Evolutionary conservation across 805 yeast genomes (phyloP), one percentile per base, ranked within the genome.

Genomic region (Diddensiella transvaalensis): DNA sequence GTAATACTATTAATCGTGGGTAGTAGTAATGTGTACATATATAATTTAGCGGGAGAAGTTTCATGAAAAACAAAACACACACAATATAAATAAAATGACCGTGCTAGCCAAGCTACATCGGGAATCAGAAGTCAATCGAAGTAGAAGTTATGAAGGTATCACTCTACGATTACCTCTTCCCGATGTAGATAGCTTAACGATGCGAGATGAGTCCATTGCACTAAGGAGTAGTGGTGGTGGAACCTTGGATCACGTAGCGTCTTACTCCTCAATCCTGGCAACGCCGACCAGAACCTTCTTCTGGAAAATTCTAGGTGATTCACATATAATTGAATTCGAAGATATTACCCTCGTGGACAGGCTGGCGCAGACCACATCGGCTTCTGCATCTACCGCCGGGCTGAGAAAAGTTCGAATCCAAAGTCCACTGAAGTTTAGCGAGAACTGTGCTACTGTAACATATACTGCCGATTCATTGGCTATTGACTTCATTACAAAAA

Each of bases 1-100:
- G 99, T 8, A 91, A 91, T 62, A 88, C 90, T 41, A 79, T 76
- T 64, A 79, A 83, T 57, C 67, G 79, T 47, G 91, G 91, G 4
- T 78, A 44, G 15, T 35, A 11, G 13, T 26, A 13, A 8, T 26
- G 32, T 26, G 32, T 8, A 26, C 8, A 26, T 8, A 26, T 8
- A 13, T 26, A 13, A 8, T 26, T 8, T 8, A 6, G 8, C 15
- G 38, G 15, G 21, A 35, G 21, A 13, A 35, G 15, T 35, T 35
- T 35, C 38, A 35, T n/a, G 13, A 8, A 26, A 8, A 13, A 26
- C 32, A 13, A 26, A 8, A 13, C 8, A 13, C 32, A 8, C 32
- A 26, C 8, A 26, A 13, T 26, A 26, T 8, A 8, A 26, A 26
- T 8, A 26, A 26, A 26, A 26, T 26, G 32, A 26, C 11, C 13